phyloP scores from a whole-genome alignment of 2,329 filamentous ascomycete genomes.

The Paradendryphiella salina region DNA sequence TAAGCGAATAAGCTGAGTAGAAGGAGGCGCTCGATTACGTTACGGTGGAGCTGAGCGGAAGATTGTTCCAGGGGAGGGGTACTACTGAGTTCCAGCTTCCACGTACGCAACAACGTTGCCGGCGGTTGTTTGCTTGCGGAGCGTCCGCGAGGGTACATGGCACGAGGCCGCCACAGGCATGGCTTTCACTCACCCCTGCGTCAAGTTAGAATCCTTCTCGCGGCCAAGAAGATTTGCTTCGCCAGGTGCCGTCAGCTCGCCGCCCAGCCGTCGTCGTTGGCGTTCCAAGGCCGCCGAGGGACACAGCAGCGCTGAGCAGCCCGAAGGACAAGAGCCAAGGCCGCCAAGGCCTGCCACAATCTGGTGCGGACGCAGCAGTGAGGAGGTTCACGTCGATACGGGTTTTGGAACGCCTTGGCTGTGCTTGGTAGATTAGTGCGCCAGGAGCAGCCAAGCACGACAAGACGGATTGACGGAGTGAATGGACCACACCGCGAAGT shows the following conservation, averaged over 20 bases:
- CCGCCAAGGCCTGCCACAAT: conserved; percentile 19
- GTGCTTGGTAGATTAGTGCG: conserved; percentile 22
- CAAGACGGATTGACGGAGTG: conserved; percentile 33
- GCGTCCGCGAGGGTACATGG: neutral
- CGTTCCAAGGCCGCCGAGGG: conserved; percentile 9
- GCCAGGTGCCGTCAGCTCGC: neutral
- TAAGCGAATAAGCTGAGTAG: conserved; percentile 30
- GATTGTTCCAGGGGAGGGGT: conserved; percentile 26
- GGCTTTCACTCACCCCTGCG: neutral
- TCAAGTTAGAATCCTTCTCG: neutral
- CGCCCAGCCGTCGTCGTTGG: neutral
- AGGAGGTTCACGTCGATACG: conserved; percentile 15
- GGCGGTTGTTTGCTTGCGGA: conserved; percentile 4
- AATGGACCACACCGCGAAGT: conserved; percentile 14
- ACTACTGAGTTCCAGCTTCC: conserved; percentile 15
- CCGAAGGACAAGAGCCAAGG: conserved; percentile 30
- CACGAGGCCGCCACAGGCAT: neutral
- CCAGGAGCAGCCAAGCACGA: conserved; percentile 28
- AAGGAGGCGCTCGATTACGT: conserved; percentile 31
- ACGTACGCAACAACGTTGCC: conserved; percentile 16
- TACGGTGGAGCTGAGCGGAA: conserved; percentile 40
- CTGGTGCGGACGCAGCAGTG: conserved; percentile 3
- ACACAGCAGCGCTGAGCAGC: neutral
- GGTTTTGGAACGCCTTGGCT: conserved; percentile 25
- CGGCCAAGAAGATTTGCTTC: neutral